These are phyloP conservation scores for Picochlorum sp. DNA, from an alignment of 139 green algal genomes.

Conservation along the genomic window DNA sequence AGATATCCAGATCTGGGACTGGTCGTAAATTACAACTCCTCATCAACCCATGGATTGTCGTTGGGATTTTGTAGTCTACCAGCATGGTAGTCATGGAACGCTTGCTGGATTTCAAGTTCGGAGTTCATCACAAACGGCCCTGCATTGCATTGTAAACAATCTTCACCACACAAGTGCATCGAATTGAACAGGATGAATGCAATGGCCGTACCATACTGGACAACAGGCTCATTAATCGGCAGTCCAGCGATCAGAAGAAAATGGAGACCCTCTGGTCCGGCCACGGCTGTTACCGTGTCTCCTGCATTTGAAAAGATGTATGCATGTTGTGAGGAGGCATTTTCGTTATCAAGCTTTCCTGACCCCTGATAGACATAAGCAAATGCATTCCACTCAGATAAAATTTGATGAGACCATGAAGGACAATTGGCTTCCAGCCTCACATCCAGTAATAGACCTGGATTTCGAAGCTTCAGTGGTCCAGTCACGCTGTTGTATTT, in stretches of 20 bases:
- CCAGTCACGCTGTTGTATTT: slow-evolving; percentile 1
- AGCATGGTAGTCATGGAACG: slow-evolving; percentile 57
- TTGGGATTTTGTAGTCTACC: slow-evolving; percentile 56
- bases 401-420: slow-evolving; percentile 28
- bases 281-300: slow-evolving; percentile 3
- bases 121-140: slow-evolving; percentile 81
- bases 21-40: too few relatives aligned
- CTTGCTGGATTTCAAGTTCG: slow-evolving; percentile 54
- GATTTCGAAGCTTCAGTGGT: slow-evolving; percentile 72
- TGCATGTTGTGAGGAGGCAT: slow-evolving; percentile 33
- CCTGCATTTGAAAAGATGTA: slow-evolving; percentile 30
- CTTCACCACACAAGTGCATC: background rate
- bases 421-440: slow-evolving; percentile 28
- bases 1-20: too few relatives aligned
- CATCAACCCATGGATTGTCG: slow-evolving; percentile 59
- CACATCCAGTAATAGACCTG: slow-evolving; percentile 72
- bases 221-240: slow-evolving; percentile 80
- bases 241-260: slow-evolving; percentile 71
- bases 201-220: too few relatives aligned
- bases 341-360: slow-evolving; percentile 43
- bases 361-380: slow-evolving; percentile 65
- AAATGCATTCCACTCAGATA: slow-evolving; percentile 54
- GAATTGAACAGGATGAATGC: background rate
- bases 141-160: slow-evolving; percentile 8
- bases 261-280: slow-evolving; percentile 26